phyloP scores from a whole-genome alignment of 805 yeast species.

The Candida verbasci region DNA sequence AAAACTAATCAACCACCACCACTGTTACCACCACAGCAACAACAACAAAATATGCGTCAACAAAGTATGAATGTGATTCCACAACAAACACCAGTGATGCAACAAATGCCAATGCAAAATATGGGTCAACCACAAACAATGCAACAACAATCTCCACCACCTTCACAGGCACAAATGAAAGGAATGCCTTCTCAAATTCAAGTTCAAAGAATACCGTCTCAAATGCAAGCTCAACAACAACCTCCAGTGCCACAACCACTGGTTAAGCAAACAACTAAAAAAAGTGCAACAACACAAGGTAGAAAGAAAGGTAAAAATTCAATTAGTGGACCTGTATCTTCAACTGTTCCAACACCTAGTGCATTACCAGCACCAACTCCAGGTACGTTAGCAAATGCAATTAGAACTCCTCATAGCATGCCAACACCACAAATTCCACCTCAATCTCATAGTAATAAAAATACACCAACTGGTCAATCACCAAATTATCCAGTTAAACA shows the following conservation, averaged over 20 bases:
- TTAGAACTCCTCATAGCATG: constrained; percentile 42
- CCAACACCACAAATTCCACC: constrained; percentile 38
- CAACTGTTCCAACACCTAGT: constrained; percentile 31
- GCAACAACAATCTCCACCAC: constrained; percentile 9
- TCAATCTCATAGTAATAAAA: constrained; percentile 32
- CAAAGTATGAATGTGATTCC: constrained; percentile 21
- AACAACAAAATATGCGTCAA: constrained; percentile 5
- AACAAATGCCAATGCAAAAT: constrained; percentile 6
- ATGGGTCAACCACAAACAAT: constrained; percentile 5
- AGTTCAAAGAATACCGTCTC: constrained; percentile 9
- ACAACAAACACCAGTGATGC: constrained; percentile 15
- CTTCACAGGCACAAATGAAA: constrained; percentile 5
- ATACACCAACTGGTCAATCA: constrained; percentile 34
- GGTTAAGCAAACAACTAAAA: constrained; percentile 4
- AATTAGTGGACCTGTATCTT: constrained; percentile 14
- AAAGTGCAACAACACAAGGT: constrained; percentile 10
- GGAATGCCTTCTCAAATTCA: constrained; percentile 13
- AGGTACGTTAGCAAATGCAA: constrained; percentile 35
- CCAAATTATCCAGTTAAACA: constrained; percentile 21
- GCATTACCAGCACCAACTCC: constrained; percentile 28
- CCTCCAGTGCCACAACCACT: constrained; percentile 7
- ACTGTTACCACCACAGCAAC: neutral
- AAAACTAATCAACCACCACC: constrained; percentile 3
- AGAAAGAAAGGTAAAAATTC: constrained; percentile 8
- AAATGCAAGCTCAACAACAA: constrained; percentile 11